phyloP scores from a whole-genome alignment of 2,329 filamentous ascomycete genomes.

The Neurospora sp. region DNA sequence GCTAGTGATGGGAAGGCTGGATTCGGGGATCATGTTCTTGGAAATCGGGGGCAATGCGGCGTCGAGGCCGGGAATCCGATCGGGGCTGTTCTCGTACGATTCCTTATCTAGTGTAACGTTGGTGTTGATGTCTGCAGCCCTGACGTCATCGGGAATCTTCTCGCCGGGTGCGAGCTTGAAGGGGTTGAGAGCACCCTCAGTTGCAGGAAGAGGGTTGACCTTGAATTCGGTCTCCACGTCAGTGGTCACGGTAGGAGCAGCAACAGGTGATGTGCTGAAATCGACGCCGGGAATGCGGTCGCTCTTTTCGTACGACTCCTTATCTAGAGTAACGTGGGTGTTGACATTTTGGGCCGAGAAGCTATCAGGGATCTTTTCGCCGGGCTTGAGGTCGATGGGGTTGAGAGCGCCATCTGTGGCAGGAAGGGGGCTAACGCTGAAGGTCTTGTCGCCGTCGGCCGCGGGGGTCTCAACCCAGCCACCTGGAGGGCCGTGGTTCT shows the following conservation, averaged over 20 bases:
- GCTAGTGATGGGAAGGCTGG: conserved; percentile 58
- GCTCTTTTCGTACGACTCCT: conserved; percentile 74
- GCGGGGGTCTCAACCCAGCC: conserved; percentile 30
- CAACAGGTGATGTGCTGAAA: background rate
- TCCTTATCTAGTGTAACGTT: conserved; percentile 73
- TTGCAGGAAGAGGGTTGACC: conserved; percentile 53
- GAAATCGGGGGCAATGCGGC: conserved; percentile 46
- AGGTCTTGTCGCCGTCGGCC: conserved; percentile 12
- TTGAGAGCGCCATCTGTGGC: conserved; percentile 58
- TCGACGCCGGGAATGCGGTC: conserved; percentile 47
- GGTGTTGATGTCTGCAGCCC: conserved; percentile 56
- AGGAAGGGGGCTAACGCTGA: conserved; percentile 48
- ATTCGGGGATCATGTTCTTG: conserved; percentile 68
- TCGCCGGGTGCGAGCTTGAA: conserved; percentile 72
- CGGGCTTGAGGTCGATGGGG: conserved; percentile 67
- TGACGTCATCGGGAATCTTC: conserved; percentile 63
- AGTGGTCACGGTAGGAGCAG: conserved; percentile 62
- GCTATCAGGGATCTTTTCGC: conserved; percentile 68
- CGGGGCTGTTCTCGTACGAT: conserved; percentile 70
- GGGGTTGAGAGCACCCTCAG: conserved; percentile 63
- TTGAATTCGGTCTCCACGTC: conserved; percentile 52
- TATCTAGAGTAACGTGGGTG: conserved; percentile 63
- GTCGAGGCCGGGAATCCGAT: conserved; percentile 46
- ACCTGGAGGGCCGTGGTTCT: conserved; percentile 24
- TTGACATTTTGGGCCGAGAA: conserved; percentile 60